phyloP scores from a whole-genome alignment of 257 asterid species.

The Osmanthus fragrans region DNA sequence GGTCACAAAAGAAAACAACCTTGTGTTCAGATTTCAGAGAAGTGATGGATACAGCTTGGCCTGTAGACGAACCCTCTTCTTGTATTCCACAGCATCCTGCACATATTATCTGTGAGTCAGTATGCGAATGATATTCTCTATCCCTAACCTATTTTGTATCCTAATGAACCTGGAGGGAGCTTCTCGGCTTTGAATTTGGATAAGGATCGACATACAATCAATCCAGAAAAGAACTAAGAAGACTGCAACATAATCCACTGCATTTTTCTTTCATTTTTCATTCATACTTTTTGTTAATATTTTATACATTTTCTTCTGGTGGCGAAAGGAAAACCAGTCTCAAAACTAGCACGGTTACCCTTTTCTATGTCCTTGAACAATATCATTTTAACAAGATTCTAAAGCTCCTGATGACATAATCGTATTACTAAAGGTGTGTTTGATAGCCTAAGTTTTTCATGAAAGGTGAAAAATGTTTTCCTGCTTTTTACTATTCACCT shows the following conservation, averaged over 20 bases:
- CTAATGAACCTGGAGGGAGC: neutral
- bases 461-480: no score
- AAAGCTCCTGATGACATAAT: neutral
- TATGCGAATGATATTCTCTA: neutral
- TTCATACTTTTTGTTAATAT: neutral
- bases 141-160: neutral
- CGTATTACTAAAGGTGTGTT: no score
- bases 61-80: constrained; percentile 36
- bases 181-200: neutral
- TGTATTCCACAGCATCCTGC: constrained; percentile 38
- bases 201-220: neutral
- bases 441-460: no score
- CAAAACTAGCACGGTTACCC: neutral
- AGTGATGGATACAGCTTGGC: constrained; percentile 38
- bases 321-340: neutral
- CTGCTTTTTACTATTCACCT: no score
- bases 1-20: neutral
- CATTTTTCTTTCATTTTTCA: neutral
- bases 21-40: constrained; percentile 20
- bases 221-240: neutral
- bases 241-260: neutral
- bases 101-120: neutral
- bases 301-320: neutral
- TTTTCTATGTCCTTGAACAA: neutral
- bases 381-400: neutral